Base-by-base conservation (phyloP, 2,329 filamentous ascomycete species). In the Beauveria sp. region DNA sequence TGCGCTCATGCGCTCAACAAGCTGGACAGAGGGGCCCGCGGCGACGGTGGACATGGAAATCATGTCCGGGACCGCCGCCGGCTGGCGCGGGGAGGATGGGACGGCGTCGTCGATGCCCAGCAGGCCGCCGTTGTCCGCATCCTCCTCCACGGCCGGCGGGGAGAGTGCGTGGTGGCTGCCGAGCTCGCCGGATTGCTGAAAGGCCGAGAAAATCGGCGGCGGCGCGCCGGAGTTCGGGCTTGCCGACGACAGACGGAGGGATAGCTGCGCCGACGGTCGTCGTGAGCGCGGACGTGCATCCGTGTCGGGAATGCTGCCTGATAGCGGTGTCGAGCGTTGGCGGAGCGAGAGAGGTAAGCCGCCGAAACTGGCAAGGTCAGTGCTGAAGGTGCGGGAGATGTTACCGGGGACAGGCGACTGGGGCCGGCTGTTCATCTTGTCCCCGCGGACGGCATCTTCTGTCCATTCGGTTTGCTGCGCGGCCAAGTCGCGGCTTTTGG, bases 1-100 rank as follows among this genome's bases (percentile, higher is more conserved):
- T 3, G 93, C 91, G 70, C 90, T 96, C 91, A 99, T 96, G 59
- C 93, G 86, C 76, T 98, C 95, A 18, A 99, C 93, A 1, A 99
- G 84, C 75, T 98, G 93, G 1, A 99, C 93, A 0, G 89, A 93
- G 0, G 95, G 95, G 0, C 95, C 95, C 0, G 93, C 93, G 0
- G 88, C 93, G 9, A 91, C 89, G 0, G 93, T 97, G 1, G 92
- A 96, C 7, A 91, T 90, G 2, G 91, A 96, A 34, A 95, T 84
- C 78, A 96, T 89, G 69, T 96, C 93, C 63, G 90, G 83, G 7
- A 88, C 85, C 63, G 88, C 86, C 1, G 88, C 85, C 63, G 88
- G 86, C 1, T 31, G 42, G 42, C 49, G 49, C 20, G 59, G 43
- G n/a, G 59, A 61, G 3, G 86, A 88, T 1, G 81, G 77, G 18